Conservation (phyloP, 108 stramenopile genomes). For the Pseudonitzschia multiseries region DNA sequence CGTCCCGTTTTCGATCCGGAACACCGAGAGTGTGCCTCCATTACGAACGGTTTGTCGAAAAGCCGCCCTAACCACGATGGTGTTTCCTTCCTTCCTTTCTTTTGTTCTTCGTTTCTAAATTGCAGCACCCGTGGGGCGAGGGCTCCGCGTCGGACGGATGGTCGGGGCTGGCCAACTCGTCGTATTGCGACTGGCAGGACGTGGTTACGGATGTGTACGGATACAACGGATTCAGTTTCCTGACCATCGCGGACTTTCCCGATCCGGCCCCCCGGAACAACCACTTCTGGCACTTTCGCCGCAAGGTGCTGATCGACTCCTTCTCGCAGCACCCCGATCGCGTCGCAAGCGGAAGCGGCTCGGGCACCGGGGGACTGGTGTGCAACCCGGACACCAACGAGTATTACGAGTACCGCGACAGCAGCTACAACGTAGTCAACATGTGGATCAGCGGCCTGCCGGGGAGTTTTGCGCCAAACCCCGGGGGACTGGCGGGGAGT, state of each 20-base stretch:
- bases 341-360: background rate
- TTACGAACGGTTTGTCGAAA: too few species aligned
- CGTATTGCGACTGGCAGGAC: conserved; percentile 30
- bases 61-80: too few species aligned
- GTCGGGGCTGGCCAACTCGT: conserved; percentile 12
- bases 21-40: too few species aligned
- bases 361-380: conserved; percentile 12
- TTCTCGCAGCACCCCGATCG: conserved; percentile 33
- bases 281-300: conserved; percentile 33
- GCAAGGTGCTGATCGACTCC: conserved; percentile 33
- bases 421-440: conserved; percentile 20
- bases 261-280: conserved; percentile 34
- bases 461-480: conserved; percentile 10
- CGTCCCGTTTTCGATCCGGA: too few species aligned
- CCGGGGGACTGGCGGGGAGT: conserved; percentile 18
- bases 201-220: conserved; percentile 15
- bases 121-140: conserved; percentile 35
- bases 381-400: conserved; percentile 21
- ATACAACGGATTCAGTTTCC: conserved; percentile 32
- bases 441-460: conserved; percentile 38
- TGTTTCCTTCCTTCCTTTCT: too few species aligned
- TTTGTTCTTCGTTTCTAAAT: background rate
- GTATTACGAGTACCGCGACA: conserved; percentile 30
- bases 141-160: conserved; percentile 23
- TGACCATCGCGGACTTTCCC: conserved; percentile 31